Evolutionary conservation across 1,139 yeast species (phyloP), one percentile per base, ranked within the genome.

Genomic region (Diutina mesorugosa): DNA sequence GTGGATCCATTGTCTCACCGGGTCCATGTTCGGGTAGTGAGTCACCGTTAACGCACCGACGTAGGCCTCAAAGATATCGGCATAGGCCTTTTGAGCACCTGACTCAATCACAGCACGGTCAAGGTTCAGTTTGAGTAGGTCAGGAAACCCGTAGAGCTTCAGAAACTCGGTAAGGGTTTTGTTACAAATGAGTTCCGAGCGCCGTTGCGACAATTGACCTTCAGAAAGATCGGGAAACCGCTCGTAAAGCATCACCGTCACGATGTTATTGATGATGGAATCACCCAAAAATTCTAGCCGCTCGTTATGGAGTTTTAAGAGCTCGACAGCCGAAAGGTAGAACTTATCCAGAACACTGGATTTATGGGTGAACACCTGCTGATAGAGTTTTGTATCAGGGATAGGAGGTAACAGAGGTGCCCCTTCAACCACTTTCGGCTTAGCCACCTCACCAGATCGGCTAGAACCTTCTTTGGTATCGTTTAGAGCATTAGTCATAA

Each of bases 221-320:
- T 95, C 99, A 28, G 84, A 74, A 47, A 84, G 85, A 55, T 77
- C 72, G 0, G 95, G 93, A 63, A 85, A 87, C 59, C 79, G 71
- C 45, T 79, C 75, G 64, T 78, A 90, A 21, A 90, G 75, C 55
- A 90, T 76, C 60, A 81, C 73, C 0, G 97, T 86, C 55, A 88
- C 84, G 53, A 86, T 74, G 59, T 81, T 81, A 65, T 90, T 89
- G 61, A 93, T 73, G 21, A 90, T 81, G 0, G 98, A 85, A 70
- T 95, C 99, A 26, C 99, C 99, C 51, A 90, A 72, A 66, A 90
- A 95, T 70, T 95, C 99, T 47, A 93, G 74, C 56, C 99, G 77
- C 72, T 95, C 99, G 68, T 93, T 90, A 65, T 90, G 93, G 2
- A 83, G 72, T 55, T 78, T 74, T 30, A 86, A 73, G 57, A 81